A percentile compares a stretch with the other conserved stretches of the same genome.
Evolutionary conservation across 2,329 filamentous ascomycete genomes (phyloP).

Genomic region (Sporothrix sp.): DNA sequence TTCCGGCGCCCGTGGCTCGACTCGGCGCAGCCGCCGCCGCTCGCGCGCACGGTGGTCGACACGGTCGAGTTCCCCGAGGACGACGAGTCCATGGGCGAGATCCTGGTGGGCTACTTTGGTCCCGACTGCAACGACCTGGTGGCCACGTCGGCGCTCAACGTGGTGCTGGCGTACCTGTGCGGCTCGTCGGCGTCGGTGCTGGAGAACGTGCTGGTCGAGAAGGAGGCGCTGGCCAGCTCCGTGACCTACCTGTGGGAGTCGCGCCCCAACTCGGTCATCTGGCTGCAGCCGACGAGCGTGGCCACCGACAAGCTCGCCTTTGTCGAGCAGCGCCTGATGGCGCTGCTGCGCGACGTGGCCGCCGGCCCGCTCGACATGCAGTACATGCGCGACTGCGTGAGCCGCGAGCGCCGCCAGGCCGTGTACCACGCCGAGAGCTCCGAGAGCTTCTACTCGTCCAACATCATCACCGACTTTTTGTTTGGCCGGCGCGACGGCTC

Average conservation of each 20-base stretch:
- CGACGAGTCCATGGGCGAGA: constrained; percentile 86
- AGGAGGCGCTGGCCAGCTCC: constrained; percentile 81
- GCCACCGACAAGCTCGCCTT: constrained; percentile 74
- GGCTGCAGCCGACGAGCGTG: constrained; percentile 77
- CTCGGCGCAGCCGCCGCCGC: constrained; percentile 63
- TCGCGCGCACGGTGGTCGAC: constrained; percentile 64
- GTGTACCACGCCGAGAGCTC: constrained; percentile 77
- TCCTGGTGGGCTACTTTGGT: constrained; percentile 78
- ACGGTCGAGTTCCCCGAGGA: constrained; percentile 91
- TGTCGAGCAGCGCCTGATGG: constrained; percentile 77
- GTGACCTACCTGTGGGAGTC: constrained; percentile 71
- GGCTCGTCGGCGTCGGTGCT: constrained; percentile 88
- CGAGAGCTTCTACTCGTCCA: constrained; percentile 69
- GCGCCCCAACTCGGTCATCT: constrained; percentile 73
- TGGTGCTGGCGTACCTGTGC: constrained; percentile 76
- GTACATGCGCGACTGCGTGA: constrained; percentile 82
- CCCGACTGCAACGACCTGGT: constrained; percentile 66
- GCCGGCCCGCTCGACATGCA: constrained; percentile 76
- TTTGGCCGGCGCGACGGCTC: constrained; percentile 82
- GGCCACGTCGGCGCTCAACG: constrained; percentile 61
- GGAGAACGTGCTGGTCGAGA: constrained; percentile 87
- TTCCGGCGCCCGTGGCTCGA: constrained; percentile 90
- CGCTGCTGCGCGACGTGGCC: constrained; percentile 72
- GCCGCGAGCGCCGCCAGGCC: constrained; percentile 68
- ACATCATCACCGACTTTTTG: constrained; percentile 84